Conservation (phyloP, 106 monocot species). For the Dendrobium catenatum region DNA sequence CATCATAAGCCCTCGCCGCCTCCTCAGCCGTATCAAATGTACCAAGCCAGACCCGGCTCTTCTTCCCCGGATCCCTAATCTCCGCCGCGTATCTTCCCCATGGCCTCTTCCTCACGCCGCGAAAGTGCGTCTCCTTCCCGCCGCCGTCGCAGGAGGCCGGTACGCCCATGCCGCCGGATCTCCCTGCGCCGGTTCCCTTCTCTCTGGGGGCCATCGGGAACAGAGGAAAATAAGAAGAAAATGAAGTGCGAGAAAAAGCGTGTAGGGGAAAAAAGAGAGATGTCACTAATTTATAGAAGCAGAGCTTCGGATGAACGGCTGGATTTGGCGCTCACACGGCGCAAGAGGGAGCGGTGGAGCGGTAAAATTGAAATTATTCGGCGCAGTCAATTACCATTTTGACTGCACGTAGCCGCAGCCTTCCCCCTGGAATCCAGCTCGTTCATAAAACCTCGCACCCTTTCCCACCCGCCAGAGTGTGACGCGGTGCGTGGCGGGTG, state of each 20-base stretch:
- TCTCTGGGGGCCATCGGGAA: constrained; percentile 17
- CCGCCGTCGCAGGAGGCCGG: neutral
- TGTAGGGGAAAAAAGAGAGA: neutral
- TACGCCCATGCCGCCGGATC: neutral
- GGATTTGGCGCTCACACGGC: neutral
- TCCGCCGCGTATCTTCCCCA: constrained; percentile 48
- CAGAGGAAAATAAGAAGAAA: neutral
- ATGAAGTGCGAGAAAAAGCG: neutral
- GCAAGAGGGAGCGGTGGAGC: neutral
- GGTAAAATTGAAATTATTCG: constrained; percentile 2
- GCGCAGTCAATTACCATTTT: neutral
- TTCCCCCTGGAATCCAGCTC: neutral
- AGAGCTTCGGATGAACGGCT: neutral
- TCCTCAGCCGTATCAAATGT: constrained; percentile 45
- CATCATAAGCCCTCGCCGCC: constrained; percentile 36
- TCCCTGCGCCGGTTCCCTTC: constrained; percentile 4
- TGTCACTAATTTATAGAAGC: neutral
- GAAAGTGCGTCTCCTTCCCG: constrained; percentile 22
- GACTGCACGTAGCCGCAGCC: constrained; percentile 1
- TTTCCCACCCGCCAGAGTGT: neutral
- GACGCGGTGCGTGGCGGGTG: neutral
- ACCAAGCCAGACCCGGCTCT: constrained; percentile 39
- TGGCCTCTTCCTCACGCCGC: constrained; percentile 41
- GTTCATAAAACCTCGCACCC: neutral
- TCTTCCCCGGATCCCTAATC: constrained; percentile 44